These are phyloP conservation scores for Plantago coronopus DNA, from an alignment of 305 asterid genomes.

Conservation along the genomic window DNA sequence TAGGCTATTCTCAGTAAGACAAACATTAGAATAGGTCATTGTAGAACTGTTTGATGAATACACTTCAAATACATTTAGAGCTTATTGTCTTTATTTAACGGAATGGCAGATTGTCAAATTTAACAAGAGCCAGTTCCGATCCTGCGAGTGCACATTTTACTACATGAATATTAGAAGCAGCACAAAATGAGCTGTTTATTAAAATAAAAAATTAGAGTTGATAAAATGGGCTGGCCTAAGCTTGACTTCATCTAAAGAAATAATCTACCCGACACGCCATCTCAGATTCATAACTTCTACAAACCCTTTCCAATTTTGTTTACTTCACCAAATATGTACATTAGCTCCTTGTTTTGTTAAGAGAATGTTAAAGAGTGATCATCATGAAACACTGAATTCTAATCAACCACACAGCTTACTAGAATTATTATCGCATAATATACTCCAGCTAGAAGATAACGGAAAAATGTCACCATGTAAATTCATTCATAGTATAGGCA, in stretches of 20 bases:
- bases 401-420: background rate
- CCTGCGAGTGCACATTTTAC: background rate
- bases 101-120: no score
- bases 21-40: no score
- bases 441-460: constrained; percentile 3
- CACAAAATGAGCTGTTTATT: background rate
- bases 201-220: background rate
- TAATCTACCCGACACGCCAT: background rate
- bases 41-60: no score
- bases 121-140: no score
- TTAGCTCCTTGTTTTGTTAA: background rate
- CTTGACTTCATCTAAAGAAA: background rate
- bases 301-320: background rate
- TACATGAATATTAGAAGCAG: no score
- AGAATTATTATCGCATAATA: background rate
- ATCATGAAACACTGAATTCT: no score
- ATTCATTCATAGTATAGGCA: constrained; percentile 7
- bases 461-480: background rate
- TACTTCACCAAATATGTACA: background rate
- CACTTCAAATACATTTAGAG: no score
- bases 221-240: background rate
- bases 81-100: no score
- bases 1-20: no score
- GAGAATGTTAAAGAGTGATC: background rate
- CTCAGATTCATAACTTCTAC: background rate